Evolutionary conservation across 2,329 filamentous ascomycete species (phyloP), one percentile per base, ranked within the genome.

Genomic region (Claviceps monticola): DNA sequence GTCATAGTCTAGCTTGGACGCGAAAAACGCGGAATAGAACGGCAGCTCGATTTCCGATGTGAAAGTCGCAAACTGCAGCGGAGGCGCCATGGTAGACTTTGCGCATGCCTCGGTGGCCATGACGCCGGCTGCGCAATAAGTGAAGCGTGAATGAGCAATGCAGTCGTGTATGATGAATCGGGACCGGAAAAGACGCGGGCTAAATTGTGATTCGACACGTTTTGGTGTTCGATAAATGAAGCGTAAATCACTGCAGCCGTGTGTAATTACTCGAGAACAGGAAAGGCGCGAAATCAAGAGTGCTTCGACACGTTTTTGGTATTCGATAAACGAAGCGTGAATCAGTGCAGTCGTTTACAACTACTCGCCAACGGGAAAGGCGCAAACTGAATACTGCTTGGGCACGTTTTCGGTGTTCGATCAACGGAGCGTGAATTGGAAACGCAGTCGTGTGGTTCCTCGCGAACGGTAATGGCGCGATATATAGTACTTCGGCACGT

Each of bases 1-100:
- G 71, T 96, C 93, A 76, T 95, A 84, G 66, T 97, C 89, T 65
- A 98, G 88, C 71, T 98, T 98, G 58, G 85, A 86, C 5, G 84
- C 82, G 54, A 94, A 93, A n/a, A 98, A 79, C 5, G 88, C 84
- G 46, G 87, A 85, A 66, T 96, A 98, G 69, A 98, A 98, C 45
- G 89, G 88, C 44, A 97, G 76, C 66, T 98, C 93, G 63, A 97
- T 89, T 70, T 96, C 88, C 48, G 91, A 95, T 42, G 84, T 80
- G 74, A 95, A 97, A 1, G 91, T 84, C 55, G 88, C 88, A 68
- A 90, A 98, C 72, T 79, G 77, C 49, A 80, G 66, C 21, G 68
- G 66, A 34, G 68, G 61, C 50, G 78, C 61, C 71, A 81, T 84
- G 67, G 62, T 74, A 49, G 56, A 53, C 2, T n/a, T 45, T 44